Conservation (phyloP, 441 rosid genomes). For the Erodium trifolium region DNA sequence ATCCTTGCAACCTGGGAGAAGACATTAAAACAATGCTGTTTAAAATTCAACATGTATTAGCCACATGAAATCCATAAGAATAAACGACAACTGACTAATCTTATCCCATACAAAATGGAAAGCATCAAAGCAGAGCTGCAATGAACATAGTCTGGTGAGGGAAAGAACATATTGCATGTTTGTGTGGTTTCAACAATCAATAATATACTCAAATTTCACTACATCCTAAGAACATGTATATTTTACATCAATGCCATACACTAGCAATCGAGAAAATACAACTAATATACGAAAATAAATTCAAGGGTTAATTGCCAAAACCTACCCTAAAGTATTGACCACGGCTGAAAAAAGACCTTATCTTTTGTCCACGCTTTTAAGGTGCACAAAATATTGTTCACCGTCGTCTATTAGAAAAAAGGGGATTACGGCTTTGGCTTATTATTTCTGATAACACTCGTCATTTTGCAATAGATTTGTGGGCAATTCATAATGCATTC, state of each 20-base stretch:
- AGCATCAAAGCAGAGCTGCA: constrained; percentile 3
- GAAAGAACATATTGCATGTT: background rate
- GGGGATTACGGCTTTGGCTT: too few relatives aligned
- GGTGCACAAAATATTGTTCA: too few relatives aligned
- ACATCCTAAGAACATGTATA: background rate
- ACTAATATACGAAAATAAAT: background rate
- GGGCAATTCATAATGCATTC: too few relatives aligned
- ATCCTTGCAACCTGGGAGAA: constrained; percentile 77
- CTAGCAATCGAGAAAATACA: background rate
- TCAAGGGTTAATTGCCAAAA: too few relatives aligned
- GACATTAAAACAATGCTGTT: constrained; percentile 12
- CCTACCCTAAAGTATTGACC: too few relatives aligned
- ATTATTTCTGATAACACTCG: too few relatives aligned
- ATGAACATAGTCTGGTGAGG: constrained; percentile 1
- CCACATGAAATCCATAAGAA: constrained; percentile 4
- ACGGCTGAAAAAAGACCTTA: too few relatives aligned
- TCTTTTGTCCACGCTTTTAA: too few relatives aligned
- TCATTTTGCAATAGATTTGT: too few relatives aligned
- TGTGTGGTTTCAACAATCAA: background rate
- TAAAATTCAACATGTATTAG: background rate
- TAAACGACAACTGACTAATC: background rate
- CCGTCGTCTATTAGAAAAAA: too few relatives aligned
- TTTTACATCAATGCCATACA: background rate
- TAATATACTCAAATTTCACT: background rate
- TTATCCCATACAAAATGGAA: constrained; percentile 9